Conservation (phyloP, 352 stramenopile species). For the Pythium rishiriense region DNA sequence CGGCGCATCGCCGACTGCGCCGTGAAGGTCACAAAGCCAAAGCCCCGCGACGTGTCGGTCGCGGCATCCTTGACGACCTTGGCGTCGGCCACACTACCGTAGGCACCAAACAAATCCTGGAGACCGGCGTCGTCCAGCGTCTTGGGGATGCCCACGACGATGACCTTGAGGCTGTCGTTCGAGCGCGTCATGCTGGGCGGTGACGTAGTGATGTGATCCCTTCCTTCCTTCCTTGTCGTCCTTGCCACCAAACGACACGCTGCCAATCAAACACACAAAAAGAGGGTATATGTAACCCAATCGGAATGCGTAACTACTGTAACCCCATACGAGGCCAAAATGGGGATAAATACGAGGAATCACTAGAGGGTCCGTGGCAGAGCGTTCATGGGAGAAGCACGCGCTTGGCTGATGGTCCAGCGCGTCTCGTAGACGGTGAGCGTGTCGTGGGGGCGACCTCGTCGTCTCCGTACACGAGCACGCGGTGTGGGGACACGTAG, state of each 20-base stretch:
- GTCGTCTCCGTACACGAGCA: constrained; percentile 52
- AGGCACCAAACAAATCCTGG: constrained; percentile 70
- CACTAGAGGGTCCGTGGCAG: neutral
- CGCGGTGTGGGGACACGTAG: constrained; percentile 47
- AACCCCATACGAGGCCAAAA: neutral
- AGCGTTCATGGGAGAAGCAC: neutral
- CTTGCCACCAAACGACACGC: constrained; percentile 28
- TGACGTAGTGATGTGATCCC: neutral
- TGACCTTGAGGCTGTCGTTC: constrained; percentile 86
- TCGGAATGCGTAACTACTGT: neutral
- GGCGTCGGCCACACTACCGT: constrained; percentile 68
- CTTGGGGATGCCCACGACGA: constrained; percentile 81
- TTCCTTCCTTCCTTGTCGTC: neutral
- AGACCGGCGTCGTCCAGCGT: constrained; percentile 67
- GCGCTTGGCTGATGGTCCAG: neutral
- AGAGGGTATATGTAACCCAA: neutral
- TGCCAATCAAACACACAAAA: constrained; percentile 28
- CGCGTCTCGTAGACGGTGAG: neutral
- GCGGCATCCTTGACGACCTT: constrained; percentile 70
- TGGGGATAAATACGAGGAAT: neutral
- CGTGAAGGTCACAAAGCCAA: constrained; percentile 86
- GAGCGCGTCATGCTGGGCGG: constrained; percentile 42
- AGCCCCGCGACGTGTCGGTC: constrained; percentile 66
- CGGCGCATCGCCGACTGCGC: constrained; percentile 63
- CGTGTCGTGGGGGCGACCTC: neutral